Conservation (phyloP, 78 protist species). For the Dictyostelium discoideum region DNA sequence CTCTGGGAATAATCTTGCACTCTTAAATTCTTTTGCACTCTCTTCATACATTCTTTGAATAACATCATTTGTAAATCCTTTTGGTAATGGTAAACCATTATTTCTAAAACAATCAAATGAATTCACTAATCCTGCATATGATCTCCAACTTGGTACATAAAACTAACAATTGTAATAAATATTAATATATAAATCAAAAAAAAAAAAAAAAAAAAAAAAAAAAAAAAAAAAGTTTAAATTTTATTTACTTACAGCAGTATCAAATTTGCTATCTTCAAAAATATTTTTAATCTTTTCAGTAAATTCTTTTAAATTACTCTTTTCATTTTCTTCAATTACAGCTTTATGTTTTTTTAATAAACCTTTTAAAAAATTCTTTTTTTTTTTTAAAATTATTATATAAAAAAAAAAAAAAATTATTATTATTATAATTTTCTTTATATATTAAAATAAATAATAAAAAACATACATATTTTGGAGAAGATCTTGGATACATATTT, state of each 20-base stretch:
- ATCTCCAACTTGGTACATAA: not conserved
- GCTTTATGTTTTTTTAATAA: conserved; percentile 21
- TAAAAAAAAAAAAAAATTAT: not conserved
- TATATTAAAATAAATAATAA: too few species aligned
- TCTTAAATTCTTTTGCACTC: conserved; percentile 50
- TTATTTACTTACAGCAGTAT: conserved; percentile 43
- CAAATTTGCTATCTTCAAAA: conserved; percentile 43
- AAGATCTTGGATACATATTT: conserved; percentile 69
- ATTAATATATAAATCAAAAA: not conserved
- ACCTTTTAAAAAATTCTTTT: not conserved
- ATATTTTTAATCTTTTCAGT: not conserved
- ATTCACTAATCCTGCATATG: conserved; percentile 68
- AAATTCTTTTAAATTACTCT: conserved; percentile 14
- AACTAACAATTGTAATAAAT: not conserved
- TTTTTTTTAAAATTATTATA: too few species aligned
- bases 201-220: too few species aligned
- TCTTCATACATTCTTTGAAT: conserved; percentile 67
- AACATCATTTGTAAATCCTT: conserved; percentile 37
- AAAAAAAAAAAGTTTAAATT: too few species aligned
- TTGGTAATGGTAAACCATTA: conserved; percentile 58
- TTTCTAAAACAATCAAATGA: conserved; percentile 67
- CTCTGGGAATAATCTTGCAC: conserved; percentile 1
- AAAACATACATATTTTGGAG: not conserved
- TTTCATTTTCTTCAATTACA: conserved; percentile 26
- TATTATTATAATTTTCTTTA: too few species aligned